Evolutionary conservation across 1,139 yeast genomes (phyloP), one percentile per base, ranked within the genome.

Genomic region (Yamadazyma sp.): DNA sequence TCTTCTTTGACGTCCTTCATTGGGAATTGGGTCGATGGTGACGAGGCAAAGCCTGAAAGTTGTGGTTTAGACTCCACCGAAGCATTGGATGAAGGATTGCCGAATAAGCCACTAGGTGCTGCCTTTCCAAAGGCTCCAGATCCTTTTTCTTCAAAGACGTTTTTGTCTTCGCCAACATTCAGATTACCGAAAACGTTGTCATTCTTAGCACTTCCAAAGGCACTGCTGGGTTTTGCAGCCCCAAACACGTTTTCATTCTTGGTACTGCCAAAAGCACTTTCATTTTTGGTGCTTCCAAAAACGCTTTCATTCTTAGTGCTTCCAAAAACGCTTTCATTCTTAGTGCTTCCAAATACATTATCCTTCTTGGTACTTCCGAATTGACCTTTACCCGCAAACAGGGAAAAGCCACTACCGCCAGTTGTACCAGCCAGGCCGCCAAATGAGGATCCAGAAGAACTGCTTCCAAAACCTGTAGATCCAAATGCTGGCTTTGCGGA

Each of bases 371-470:
- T 12, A 7, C 40, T 20, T 14, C 30, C 36, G 7, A 37, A 37
- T n/a, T 17, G 33, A 4, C 39, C 20, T 8, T 24, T 22, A 12
- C 15, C 22, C 5, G 44, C 43, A 34, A 41, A 40, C 31, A 17
- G 37, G 5, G 40, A 46, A 27, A 44, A 44, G 1, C 44, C 42
- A 38, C 48, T 44, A 4, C 45, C 46, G 10, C 44, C 45, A 10
- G 37, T 22, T 29, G 51, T n/a, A 27, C 30, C 32, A 17, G 18
- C 33, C 33, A 18, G 24, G 12, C 15, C 11, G 11, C 33, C 33
- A 16, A 28, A 28, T 4, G n/a, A 11, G 12, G 24, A 25, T 12
- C 36, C 36, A 25, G 22, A 31, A 16, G 27, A 20, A 20, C 22
- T 23, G 15, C 7, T 16, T 11, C 34, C 34, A 20, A 18, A 18